Base-by-base conservation (phyloP, 345 rosid genomes). In the Odontarrhena argentea region DNA sequence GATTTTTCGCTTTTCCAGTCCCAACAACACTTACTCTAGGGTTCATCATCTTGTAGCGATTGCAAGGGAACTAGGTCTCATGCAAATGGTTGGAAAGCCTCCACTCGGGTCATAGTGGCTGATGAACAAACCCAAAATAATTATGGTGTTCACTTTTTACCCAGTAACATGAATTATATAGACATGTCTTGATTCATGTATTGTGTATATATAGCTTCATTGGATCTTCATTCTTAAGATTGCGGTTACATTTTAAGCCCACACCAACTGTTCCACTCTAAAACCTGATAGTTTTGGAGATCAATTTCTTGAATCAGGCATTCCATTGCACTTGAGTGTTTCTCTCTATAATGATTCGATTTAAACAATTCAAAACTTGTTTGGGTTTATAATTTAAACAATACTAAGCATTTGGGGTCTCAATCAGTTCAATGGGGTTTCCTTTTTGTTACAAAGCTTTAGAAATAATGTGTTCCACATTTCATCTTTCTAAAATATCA, bases 11-110 rank as follows among this genome's bases (percentile, higher is more conserved):
- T 32, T 58, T 15, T 13, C 46, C 9, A 28, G 10, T 30, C 26
- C 26, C 6, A 25, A 1, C 6, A 42, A 18, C 32, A 28, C 32
- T 2, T 28, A 28, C 32, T 32, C 59, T 47, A 92, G 96, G 98
- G 97, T 9, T 84, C 85, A 4, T 77, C 61, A 34, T 63, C 82
- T 78, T 88, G 96, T 74, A 63, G 74, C 1, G 86, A 86, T 75
- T 90, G 98, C 65, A 82, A 93, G 75, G 98, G 96, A 77, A 93
- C 98, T 1, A 92, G 98, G 2, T 93, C 86, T 74, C 96, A 96
- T n/a, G 98, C 98, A 85, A 84, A 78, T 93, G 98, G 97, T 79
- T 93, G 84, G 90, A 81, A 63, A 84, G 71, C 92, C 92, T 74
- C 82, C 88, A 2, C 66, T 78, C 47, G 60, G 82, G 10, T 80